A percentile compares a stretch with the other conserved stretches of the same genome.
phyloP scores from a whole-genome alignment of 331 rosid species.

The Dryas integrifolia region DNA sequence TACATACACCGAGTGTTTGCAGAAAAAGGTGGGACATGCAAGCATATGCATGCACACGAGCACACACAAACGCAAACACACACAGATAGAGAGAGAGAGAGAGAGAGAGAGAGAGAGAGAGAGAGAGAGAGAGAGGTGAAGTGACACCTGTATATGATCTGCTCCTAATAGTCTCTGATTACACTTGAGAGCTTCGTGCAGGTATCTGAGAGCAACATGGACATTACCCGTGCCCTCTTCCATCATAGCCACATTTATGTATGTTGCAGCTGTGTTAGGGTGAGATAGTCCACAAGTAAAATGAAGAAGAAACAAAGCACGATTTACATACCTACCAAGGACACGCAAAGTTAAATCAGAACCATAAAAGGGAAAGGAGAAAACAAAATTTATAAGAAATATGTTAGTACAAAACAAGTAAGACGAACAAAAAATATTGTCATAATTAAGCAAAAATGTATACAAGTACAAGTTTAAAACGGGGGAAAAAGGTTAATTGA shows the following conservation, averaged over 20 bases:
- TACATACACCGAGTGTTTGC: neutral
- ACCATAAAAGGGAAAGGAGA: slow-evolving; percentile 5
- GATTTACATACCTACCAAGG: slow-evolving; percentile 75
- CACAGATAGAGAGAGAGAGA: neutral
- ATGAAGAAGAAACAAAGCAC: slow-evolving; percentile 92
- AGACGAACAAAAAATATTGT: neutral
- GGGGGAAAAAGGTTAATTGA: neutral
- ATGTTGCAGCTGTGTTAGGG: slow-evolving; percentile 98
- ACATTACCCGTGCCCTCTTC: slow-evolving; percentile 99
- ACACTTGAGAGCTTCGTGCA: slow-evolving; percentile 97
- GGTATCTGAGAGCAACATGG: slow-evolving; percentile 89
- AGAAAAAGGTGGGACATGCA: neutral
- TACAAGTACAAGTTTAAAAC: neutral
- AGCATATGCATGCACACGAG: neutral
- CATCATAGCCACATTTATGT: slow-evolving; percentile 97
- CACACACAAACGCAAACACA: neutral
- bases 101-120: slow-evolving; percentile 9
- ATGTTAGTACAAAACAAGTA: slow-evolving; percentile 4
- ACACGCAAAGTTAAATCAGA: slow-evolving; percentile 28
- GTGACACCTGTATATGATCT: slow-evolving; percentile 83
- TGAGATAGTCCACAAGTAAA: slow-evolving; percentile 93
- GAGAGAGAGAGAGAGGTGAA: neutral
- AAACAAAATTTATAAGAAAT: neutral
- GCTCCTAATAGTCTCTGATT: slow-evolving; percentile 89
- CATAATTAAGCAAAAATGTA: neutral